Base-by-base conservation (phyloP, 2,329 filamentous ascomycete species). In the Elsinoe perseae region DNA sequence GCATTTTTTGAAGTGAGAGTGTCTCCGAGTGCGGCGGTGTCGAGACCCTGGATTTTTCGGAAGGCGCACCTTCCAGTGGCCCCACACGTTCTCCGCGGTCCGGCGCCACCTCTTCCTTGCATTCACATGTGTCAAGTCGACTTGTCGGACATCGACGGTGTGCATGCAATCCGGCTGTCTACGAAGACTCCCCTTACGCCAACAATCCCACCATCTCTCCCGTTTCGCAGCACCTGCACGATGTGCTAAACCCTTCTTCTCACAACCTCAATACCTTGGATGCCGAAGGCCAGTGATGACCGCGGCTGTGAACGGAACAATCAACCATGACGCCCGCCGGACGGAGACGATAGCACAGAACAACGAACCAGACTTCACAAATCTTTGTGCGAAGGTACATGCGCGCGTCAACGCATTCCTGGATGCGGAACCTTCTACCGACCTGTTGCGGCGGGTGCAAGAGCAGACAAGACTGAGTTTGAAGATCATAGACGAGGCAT, bases 391-490 rank as follows among this genome's bases (percentile, higher is more conserved):
- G 34, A 72, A 76, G 62, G 74, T 87, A 60, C 77, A 82, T 63
- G 70, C 71, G 60, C 80, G 80, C 68, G 75, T 95, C 58, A 73
- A 80, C 50, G 74, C 77, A 21, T 90, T 95, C 66, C 75, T 95
- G 56, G 75, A 75, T 46, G 77, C 83, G 61, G 70, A 80, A 28
- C 75, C 81, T 58, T 74, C 77, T 2, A 78, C 80, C 18, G 73
- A 80, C 55, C 70, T 80, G 43, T 72, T 91, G 57, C 75, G 73
- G 63, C 76, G 76, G 56, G 82, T 90, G 25, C 91, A 96, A 72
- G 72, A 75, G 57, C 90, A 93, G 75, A 86, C 87, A 44, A 80
- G 82, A 59, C 75, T 81, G 54, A 85, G 89, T 21, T 77, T 95
- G 65, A 77, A 72, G 20, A 83, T 95, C 20, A 83, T 96, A 57